phyloP scores from a whole-genome alignment of 495 filamentous ascomycete genomes.

The Podospora sp. region DNA sequence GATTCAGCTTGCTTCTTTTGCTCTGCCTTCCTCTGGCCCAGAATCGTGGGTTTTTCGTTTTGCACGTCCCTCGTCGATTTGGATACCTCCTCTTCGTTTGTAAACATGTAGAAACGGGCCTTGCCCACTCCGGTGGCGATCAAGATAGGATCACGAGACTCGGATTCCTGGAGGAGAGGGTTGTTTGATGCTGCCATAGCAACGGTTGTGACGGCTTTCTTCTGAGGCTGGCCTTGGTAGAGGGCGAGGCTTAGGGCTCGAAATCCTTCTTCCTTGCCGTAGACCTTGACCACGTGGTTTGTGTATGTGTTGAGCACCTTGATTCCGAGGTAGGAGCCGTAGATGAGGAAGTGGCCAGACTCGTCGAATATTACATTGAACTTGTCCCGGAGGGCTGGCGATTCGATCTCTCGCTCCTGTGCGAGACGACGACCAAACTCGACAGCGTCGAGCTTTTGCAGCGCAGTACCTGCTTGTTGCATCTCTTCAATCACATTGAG shows the following conservation, averaged over 20 bases:
- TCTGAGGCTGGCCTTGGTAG: constrained; percentile 95
- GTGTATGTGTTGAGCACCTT: constrained; percentile 96
- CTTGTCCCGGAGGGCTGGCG: constrained; percentile 61
- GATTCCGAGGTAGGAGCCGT: constrained; percentile 85
- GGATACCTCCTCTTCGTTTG: constrained; percentile 79
- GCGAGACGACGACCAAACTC: constrained; percentile 92
- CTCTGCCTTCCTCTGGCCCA: constrained; percentile 46
- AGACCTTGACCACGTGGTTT: constrained; percentile 84
- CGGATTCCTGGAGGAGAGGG: constrained; percentile 89
- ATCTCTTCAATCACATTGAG: constrained; percentile 82
- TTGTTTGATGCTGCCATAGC: constrained; percentile 96
- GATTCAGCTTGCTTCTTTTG: constrained; percentile 66
- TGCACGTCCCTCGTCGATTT: constrained; percentile 89
- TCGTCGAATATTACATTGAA: constrained; percentile 93
- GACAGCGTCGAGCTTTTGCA: constrained; percentile 77
- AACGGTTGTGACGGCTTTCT: constrained; percentile 90
- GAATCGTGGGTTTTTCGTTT: constrained; percentile 82
- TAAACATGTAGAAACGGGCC: constrained; percentile 97
- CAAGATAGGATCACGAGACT: constrained; percentile 88
- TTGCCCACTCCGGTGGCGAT: constrained; percentile 83
- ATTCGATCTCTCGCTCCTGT: constrained; percentile 83
- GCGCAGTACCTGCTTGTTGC: constrained; percentile 86
- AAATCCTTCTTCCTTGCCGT: constrained; percentile 85
- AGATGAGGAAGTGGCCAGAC: constrained; percentile 91
- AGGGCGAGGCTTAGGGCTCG: constrained; percentile 78